phyloP scores from a whole-genome alignment of 768 basidiomycete species.

The Leccinum rimulosum region DNA sequence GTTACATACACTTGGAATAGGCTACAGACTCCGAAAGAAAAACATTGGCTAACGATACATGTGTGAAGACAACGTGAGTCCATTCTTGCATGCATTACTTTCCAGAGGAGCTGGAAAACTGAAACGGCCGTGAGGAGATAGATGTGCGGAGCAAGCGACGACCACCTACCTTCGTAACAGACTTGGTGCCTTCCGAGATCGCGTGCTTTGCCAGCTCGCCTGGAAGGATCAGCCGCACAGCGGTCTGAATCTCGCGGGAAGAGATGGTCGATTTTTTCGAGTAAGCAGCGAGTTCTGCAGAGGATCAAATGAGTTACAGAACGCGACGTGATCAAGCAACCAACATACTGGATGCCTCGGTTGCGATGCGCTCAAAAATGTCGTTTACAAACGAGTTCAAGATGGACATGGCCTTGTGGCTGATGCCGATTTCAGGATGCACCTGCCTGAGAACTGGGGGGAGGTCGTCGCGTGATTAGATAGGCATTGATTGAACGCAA shows the following conservation, averaged over 20 bases:
- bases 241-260: conserved; percentile 96
- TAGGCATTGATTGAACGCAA: background rate
- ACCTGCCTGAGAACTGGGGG: conserved; percentile 87
- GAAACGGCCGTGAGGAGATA: conserved; percentile 16
- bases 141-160: background rate
- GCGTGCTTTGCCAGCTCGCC: conserved; percentile 84
- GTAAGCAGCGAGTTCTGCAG: conserved; percentile 87
- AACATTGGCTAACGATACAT: conserved; percentile 30
- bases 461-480: background rate
- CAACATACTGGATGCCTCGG: conserved; percentile 78
- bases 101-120: conserved; percentile 72
- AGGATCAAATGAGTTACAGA: background rate
- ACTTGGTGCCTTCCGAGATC: conserved; percentile 87
- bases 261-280: conserved; percentile 99
- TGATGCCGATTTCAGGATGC: conserved; percentile 98
- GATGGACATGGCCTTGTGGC: conserved; percentile 93
- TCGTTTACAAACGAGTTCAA: conserved; percentile 96
- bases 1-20: conserved; percentile 16
- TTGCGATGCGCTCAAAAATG: conserved; percentile 91
- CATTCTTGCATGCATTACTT: conserved; percentile 43
- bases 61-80: conserved; percentile 2
- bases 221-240: conserved; percentile 94
- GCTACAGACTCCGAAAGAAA: conserved; percentile 19
- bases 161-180: conserved; percentile 74
- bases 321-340: background rate